Evolutionary conservation across 768 basidiomycete species (phyloP), one percentile per base, ranked within the genome.

Genomic region (Daedaleopsis sinensis): DNA sequence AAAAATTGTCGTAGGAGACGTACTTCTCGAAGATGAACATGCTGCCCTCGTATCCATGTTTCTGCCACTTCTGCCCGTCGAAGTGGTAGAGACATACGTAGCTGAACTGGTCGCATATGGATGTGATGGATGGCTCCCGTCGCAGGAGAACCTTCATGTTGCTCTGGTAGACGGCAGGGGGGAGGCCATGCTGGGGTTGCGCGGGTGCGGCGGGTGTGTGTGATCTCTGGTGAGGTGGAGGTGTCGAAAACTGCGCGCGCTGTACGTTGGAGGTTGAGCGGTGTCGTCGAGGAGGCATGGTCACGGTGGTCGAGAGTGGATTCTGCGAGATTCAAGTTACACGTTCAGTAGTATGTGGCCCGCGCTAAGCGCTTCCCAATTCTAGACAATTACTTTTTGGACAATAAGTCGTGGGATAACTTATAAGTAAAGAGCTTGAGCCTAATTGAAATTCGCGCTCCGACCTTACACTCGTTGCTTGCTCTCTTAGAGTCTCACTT

Each of bases 21-120:
- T 66, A 92, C 91, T 91, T 80, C 77, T 94, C 91, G 68, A 90
- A 92, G 66, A 94, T 78, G 76, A 94, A 94, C 86, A 94, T 91
- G 75, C 84, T 89, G n/a, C 92, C 93, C 72, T 94, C 92, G 70
- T 75, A 90, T 46, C 91, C 91, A 62, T 89, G 84, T 73, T 92
- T 93, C 73, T 87, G 85, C 92, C 92, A 94, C 70, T 85, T 87
- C 67, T 82, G 69, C 8, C 81, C 89, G 65, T 90, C 86, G 70
- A 87, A 82, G 70, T 89, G 86, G 67, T 93, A 92, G 56, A 92
- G 78, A 76, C 91, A 91, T 57, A 92, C 91, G 77, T 93, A 90
- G 67, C 88, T 90, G 79, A 93, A 93, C 68, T 93, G 90, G 77
- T 94, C 92, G 67, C 93, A 86, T 68, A 94, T 91, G 36, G 87